Evolutionary conservation across 768 basidiomycete genomes (phyloP), one percentile per base, ranked within the genome.

Genomic region (Leccinum sublutescens): DNA sequence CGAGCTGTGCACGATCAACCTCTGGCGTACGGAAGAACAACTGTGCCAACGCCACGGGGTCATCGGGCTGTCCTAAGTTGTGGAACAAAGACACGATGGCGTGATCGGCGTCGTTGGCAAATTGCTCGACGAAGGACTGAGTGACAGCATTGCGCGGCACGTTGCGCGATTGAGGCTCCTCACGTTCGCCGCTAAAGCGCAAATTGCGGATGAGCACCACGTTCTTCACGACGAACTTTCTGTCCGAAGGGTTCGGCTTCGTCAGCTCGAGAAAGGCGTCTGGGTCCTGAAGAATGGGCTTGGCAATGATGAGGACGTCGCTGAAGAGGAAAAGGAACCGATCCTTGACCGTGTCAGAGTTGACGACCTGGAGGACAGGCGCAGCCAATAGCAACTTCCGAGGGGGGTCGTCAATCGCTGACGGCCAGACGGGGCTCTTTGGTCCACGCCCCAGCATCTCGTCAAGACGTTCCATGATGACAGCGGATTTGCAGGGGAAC

Each of bases 271-370:
- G 74, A 34, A 86, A 78, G 36, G 78, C 76, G 62, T 91, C 88
- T 52, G 84, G 81, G 48, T 89, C 87, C 38, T 84, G 82, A 55
- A 86, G 77, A 59, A 95, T 80, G 12, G 95, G 95, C 73, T 98
- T 98, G 43, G 95, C 89, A 64, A 98, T 85, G 72, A 98, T 83
- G 56, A 98, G 84, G 55, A 98, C 83, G 72, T 99, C 97, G 72
- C 79, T 93, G 82, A 99, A 99, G n/a, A 98, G 82, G 78, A 98
- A 95, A 10, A 98, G 82, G 77, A 93, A 93, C 11, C 97, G 87
- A 68, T 98, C 95, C 74, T 98, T 98, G 72, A 95, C 90, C 1
- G 91, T 95, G 73, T 96, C 89, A 45, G 87, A 81, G 74, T 97
- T 94, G 64, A 93, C 93, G 14, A 98, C 93, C 75, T 99, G 97